Evolutionary conservation across 2,329 filamentous ascomycete genomes (phyloP), one percentile per base, ranked within the genome.

Genomic region (Hypocrella siamensis): DNA sequence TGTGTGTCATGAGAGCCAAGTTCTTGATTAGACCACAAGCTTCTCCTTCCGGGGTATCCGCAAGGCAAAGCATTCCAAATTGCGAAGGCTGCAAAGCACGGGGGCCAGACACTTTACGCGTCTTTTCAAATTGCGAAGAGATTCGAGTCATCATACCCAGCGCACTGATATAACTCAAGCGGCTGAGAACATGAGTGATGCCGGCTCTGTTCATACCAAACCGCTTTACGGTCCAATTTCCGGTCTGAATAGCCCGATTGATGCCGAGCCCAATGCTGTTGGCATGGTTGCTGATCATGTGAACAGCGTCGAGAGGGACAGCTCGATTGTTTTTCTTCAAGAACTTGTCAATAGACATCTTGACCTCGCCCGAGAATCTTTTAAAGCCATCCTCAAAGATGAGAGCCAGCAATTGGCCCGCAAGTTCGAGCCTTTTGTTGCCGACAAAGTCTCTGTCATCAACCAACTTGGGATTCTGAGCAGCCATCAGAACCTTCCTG

Each of bases 61-160:
- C 92, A 0, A 86, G 81, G 51, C 90, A 98, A 33, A 98, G 65
- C 86, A 98, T 94, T 44, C 90, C 90, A 61, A 93, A 98, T 44
- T 98, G 90, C 1, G 90, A 98, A 6, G 90, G 86, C 49, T 98
- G 90, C 30, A 98, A 65, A 14, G 92, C 90, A 69, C 90, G 78
- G 46, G 92, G 90, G 42, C 92, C 92, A 49, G 79, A 86, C 38
- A 98, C 86, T 57, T 98, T 98, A 44, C 90, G 67, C 3, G 90
- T 96, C 67, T 98, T 98, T 53, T 98, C 90, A 48, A 98, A 98
- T 60, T 98, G 90, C 67, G 82, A 92, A 53, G 80, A 90, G 47
- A 98, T 96, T 54, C 90, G 72, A 11, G 90, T 98, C 90, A 98
- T 98, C 92, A 98, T 98, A 39, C 92, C 92, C 18, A 98, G 70